These are phyloP conservation scores for Chlorophyllum brunneum DNA, from an alignment of 768 basidiomycete genomes.

Conservation along the genomic window DNA sequence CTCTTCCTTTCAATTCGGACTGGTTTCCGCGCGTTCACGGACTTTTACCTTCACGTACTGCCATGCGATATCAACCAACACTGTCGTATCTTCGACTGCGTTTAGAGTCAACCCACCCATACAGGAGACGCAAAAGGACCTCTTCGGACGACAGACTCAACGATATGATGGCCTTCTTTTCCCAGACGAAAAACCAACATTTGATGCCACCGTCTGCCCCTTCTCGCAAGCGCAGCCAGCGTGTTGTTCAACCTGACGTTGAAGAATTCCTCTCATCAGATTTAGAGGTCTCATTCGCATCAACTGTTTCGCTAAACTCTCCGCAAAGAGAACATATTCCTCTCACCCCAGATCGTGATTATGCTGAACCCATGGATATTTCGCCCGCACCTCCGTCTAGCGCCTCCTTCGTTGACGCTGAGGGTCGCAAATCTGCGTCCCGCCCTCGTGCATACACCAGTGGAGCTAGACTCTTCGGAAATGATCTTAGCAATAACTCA, in stretches of 20 bases:
- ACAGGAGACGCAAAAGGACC: conserved; percentile 41
- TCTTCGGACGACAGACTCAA: conserved; percentile 33
- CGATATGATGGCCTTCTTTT: conserved; percentile 55
- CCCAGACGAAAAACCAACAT: conserved; percentile 35
- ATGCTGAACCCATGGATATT: conserved; percentile 65
- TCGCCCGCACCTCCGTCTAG: conserved; percentile 56
- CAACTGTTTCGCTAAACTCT: conserved; percentile 76
- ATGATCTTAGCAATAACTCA: conserved; percentile 60
- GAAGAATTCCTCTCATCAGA: conserved; percentile 74
- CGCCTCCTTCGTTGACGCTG: conserved; percentile 21
- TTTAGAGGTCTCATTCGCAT: conserved; percentile 79
- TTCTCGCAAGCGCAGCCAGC: conserved; percentile 46
- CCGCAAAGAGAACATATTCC: conserved; percentile 48
- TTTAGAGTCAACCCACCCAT: conserved; percentile 30
- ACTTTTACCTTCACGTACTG: conserved; percentile 12
- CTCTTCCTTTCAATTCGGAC: conserved; percentile 5
- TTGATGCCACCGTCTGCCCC: conserved; percentile 43
- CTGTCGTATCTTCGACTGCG: conserved; percentile 25
- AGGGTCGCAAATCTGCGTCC: conserved; percentile 22
- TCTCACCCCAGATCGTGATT: conserved; percentile 45
- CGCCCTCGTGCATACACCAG: conserved; percentile 69
- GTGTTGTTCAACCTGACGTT: conserved; percentile 42
- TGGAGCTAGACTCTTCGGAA: conserved; percentile 66
- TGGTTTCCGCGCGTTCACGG: conserved; percentile 16
- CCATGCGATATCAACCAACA: conserved; percentile 18